Base-by-base conservation (phyloP, 208 protist species). In the Crithidia brevicula region DNA sequence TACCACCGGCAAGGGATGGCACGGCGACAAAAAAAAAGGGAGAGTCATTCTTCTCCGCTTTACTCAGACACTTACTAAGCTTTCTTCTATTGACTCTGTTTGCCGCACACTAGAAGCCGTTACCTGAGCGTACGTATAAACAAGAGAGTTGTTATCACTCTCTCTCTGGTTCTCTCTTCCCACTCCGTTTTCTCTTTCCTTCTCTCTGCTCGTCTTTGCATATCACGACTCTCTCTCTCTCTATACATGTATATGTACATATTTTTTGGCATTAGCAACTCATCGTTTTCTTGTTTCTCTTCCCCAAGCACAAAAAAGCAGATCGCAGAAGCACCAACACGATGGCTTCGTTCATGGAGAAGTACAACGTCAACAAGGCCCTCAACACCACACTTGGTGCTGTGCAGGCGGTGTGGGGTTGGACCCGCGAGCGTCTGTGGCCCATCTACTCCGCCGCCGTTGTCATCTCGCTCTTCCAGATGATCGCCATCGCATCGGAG, bases 401-500 rank as follows among this genome's bases (percentile, higher is more conserved):
- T 16, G 74, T 42, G 20, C 73, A 77, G 67, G 51, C 82, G 3
- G 75, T 70, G 7, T 92, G 77, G 69, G 49, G 50, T 40, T 91
- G 81, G 83, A 67, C 81, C n/a, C 59, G 67, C 20, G 80, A 88
- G 38, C 82, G 87, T 1, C 38, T 87, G 20, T 96, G 91, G 91
- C 85, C 91, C 38, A 74, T 96, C 40, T 96, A 88, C 80, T 82
- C 82, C 34, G 77, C 81, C 43, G 86, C 83, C n/a, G 52, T 92
- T 2, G 52, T 96, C 47, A 33, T 96, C 64, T 93, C 81, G 33
- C 67, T 88, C 50, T 88, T 96, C 42, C 76, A 83, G 54, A 88
- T 92, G 83, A 77, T 96, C 51, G 83, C 81, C 33, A 40, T 77
- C 31, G 73, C 88, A 27, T 81, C 85, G 15, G 91, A 96, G 72